Conservation (phyloP, 345 rosid genomes). For the thale cress (Arabidopsis thaliana) region TAIR10.1 NC_003071.7:10995501-10996000, state of each 20-base stretch:
- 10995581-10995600: conserved; percentile 71
- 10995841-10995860: not conserved
- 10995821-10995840: conserved; percentile 29
- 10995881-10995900: conserved; percentile 22
- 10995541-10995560: conserved; percentile 15
- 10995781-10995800: conserved; percentile 38
- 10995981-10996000: too few relatives aligned
- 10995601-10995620: conserved; percentile 63
- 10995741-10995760: conserved; percentile 57
- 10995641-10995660: conserved; percentile 61
- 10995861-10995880: not conserved
- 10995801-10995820: conserved; percentile 21
- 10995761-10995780: conserved; percentile 47
- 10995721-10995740: conserved; percentile 55
- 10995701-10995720: conserved; percentile 31
- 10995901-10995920: conserved; percentile 31
- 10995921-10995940: not conserved
- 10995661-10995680: conserved; percentile 69
- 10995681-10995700: conserved; percentile 53
- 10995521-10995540: not conserved
- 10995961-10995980: too few relatives aligned
- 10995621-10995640: conserved; percentile 56
- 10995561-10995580: conserved; percentile 44
- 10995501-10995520: conserved; percentile 4
- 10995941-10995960: not conserved